Percentiles rank a stretch among this genome's conserved stretches.
These are phyloP conservation scores for Protoeuglena noctilucae DNA, from an alignment of 139 green algal genomes.

Conservation along the genomic window DNA sequence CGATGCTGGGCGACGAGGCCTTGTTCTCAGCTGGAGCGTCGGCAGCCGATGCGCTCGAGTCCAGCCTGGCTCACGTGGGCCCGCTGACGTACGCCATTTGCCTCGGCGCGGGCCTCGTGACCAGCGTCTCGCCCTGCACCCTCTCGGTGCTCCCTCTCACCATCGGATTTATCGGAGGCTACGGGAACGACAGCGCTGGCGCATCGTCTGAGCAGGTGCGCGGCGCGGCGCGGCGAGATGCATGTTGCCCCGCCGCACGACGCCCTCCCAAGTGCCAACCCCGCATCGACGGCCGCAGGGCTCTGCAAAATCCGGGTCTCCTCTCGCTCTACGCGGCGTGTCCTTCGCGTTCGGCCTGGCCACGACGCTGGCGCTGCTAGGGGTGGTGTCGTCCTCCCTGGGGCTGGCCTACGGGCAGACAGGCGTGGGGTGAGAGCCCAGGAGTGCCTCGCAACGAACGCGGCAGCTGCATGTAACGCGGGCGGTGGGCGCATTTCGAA, in stretches of 20 bases:
- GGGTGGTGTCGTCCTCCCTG: slow-evolving; percentile 41
- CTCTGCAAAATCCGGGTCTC: neutral
- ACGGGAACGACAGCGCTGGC: slow-evolving; percentile 12
- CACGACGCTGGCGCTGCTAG: slow-evolving; percentile 66
- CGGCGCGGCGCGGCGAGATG: too few species aligned
- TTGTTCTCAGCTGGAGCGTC: too few species aligned
- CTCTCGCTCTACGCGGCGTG: slow-evolving; percentile 13
- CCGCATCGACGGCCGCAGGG: neutral
- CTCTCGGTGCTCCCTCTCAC: slow-evolving; percentile 71
- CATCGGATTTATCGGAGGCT: slow-evolving; percentile 80
- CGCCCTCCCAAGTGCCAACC: neutral
- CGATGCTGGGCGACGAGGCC: too few species aligned
- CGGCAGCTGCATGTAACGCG: neutral
- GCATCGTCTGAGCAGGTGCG: too few species aligned
- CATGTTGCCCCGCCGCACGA: neutral
- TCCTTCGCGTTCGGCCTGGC: slow-evolving; percentile 72
- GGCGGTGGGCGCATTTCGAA: neutral
- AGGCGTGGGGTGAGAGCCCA: slow-evolving; percentile 1
- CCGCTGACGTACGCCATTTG: slow-evolving; percentile 49
- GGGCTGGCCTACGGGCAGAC: slow-evolving; percentile 71
- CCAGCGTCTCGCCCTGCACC: slow-evolving; percentile 83
- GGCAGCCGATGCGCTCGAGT: too few species aligned
- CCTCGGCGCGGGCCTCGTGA: slow-evolving; percentile 68
- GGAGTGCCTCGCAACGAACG: neutral
- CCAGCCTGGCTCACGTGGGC: too few species aligned